Base-by-base conservation (phyloP, 768 basidiomycete genomes). In the Hericium alpestre region DNA sequence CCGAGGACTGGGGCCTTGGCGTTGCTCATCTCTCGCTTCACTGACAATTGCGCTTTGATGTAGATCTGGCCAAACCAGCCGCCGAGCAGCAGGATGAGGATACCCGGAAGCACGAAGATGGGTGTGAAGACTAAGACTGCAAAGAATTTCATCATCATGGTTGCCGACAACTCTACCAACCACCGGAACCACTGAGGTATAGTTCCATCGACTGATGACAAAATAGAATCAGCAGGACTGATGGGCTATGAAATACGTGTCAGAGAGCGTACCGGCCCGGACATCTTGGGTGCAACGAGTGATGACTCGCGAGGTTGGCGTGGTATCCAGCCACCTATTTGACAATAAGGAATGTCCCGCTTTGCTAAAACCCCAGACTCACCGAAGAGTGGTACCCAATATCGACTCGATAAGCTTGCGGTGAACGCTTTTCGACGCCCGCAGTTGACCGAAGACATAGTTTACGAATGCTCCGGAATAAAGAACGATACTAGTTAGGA, bases 211-310 rank as follows among this genome's bases (percentile, higher is more conserved):
- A 76, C 73, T 69, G 49, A 38, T 38, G 55, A 9, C 20, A 22
- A 32, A 20, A 46, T 32, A 5, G 2, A 46, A 20, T 46, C 16
- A 46, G 16, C 16, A 46, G 15, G 10, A 46, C 3, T 7, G 32
- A 32, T 10, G 2, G 32, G 32, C 2, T 10, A 7, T 32, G 32
- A 32, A 32, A 10, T 2, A 32, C 25, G 25, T 25, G 25, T 4
- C 32, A 32, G 49, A 22, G 10, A 4, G 41, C 66, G 23, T 56
- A 70, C 70, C 56, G 13, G 69, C 64, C 51, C 70, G 71, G 20
- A 86, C 83, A 64, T 87, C 86, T 55, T 83, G 79, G 1, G 85
- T 87, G 65, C 80, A 81, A 52, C 85, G 76, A 27, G 82, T 72
- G 43, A 86, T 79, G 53, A 89, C 78, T 4, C 86, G 78, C n/a